A percentile compares a stretch with the other conserved stretches of the same genome.
Conservation (phyloP, 2,329 filamentous ascomycete species). For the Aspergillus persii region DNA sequence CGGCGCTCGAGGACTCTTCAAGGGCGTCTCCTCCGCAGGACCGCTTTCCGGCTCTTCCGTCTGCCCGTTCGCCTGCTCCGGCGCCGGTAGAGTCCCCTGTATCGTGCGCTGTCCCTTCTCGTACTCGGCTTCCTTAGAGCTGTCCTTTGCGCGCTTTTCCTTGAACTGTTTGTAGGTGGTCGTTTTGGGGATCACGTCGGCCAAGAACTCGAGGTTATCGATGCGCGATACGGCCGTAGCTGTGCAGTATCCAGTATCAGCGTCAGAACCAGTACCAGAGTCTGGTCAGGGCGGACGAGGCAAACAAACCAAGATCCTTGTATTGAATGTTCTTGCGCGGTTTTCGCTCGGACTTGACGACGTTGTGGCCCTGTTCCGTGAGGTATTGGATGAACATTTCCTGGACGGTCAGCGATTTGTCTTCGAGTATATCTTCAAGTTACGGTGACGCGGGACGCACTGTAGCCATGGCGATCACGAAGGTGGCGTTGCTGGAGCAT, state of each 20-base stretch:
- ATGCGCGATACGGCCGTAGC: conserved; percentile 81
- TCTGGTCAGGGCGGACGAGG: not conserved
- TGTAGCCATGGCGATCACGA: conserved; percentile 88
- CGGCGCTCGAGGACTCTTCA: conserved; percentile 33
- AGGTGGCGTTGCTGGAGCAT: conserved; percentile 91
- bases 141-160: conserved; percentile 52
- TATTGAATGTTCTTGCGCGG: conserved; percentile 94
- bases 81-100: conserved; percentile 25
- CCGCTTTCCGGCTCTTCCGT: conserved; percentile 15
- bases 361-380: conserved; percentile 77
- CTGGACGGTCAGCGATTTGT: conserved; percentile 41
- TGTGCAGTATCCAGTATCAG: conserved; percentile 34
- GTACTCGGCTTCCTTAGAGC: conserved; percentile 26
- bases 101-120: conserved; percentile 41
- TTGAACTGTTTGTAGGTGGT: conserved; percentile 77
- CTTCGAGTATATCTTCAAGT: not conserved
- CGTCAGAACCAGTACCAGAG: not conserved
- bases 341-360: conserved; percentile 87
- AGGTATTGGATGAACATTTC: conserved; percentile 97
- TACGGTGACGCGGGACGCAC: conserved; percentile 46
- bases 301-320: conserved; percentile 73
- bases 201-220: conserved; percentile 92
- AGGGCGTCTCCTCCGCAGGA: conserved; percentile 17
- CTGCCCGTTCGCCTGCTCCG: conserved; percentile 24
- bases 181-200: conserved; percentile 86